Conservation (phyloP, 2,329 filamentous ascomycete species). For the Chrysosporium keratinophilum region DNA sequence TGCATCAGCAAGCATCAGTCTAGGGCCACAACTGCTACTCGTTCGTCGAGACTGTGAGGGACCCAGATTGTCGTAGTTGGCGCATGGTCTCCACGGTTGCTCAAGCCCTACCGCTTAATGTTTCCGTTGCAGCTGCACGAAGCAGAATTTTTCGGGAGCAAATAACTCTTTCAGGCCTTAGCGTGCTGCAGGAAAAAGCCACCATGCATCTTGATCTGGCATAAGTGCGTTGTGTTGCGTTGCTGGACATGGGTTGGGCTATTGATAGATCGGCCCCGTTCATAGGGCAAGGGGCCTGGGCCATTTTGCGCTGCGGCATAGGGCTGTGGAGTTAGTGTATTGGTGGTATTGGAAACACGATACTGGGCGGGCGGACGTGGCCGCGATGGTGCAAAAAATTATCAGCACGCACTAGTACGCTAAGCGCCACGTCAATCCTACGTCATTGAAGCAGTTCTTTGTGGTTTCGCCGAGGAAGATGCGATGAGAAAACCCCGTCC, state of each 20-base stretch:
- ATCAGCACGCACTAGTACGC: background rate
- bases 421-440: background rate
- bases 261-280: slow-evolving; percentile 9
- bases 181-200: slow-evolving; percentile 6
- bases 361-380: background rate
- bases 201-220: slow-evolving; percentile 5
- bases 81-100: too few relatives aligned
- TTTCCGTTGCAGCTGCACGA: background rate
- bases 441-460: background rate
- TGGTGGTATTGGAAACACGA: background rate
- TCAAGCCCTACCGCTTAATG: background rate
- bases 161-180: background rate
- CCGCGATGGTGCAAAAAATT: background rate
- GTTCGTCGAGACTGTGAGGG: too few relatives aligned
- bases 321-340: background rate
- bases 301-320: background rate
- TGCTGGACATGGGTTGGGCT: background rate
- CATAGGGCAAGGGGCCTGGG: slow-evolving; percentile 6
- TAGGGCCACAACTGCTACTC: too few relatives aligned
- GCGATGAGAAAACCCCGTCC: background rate
- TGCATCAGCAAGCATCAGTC: too few relatives aligned
- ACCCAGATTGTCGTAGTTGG: too few relatives aligned
- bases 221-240: background rate
- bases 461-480: slow-evolving; percentile 1
- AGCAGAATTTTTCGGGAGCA: background rate